Evolutionary conservation across 768 basidiomycete genomes (phyloP).

Genomic region (Boletus subparvulus): DNA sequence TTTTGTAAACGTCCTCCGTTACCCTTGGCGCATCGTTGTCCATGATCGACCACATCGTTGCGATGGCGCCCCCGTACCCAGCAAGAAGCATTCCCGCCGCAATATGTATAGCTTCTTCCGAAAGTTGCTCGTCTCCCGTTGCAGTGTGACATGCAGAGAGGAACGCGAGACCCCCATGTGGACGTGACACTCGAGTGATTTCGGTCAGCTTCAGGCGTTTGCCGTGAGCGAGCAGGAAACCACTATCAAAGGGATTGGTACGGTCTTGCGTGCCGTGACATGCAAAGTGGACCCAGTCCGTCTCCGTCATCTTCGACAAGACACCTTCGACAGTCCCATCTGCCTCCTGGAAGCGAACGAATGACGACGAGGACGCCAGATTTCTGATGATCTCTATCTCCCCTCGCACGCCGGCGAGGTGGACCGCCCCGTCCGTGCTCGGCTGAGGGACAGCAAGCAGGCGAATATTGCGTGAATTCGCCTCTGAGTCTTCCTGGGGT

Average conservation of each 20-base stretch:
- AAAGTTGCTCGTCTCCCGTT: not conserved
- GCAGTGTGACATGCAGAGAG: not conserved
- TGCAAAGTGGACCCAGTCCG: too few species aligned
- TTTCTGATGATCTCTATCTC: constrained; percentile 21
- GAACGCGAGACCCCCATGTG: constrained; percentile 29
- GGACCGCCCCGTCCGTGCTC: not conserved
- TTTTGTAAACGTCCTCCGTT: too few species aligned
- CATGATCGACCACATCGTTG: too few species aligned
- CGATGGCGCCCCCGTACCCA: too few species aligned
- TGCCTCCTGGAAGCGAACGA: too few species aligned
- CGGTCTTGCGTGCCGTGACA: constrained; percentile 8
- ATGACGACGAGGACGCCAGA: not conserved
- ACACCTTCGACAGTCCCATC: too few species aligned
- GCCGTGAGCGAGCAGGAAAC: constrained; percentile 12
- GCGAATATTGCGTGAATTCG: not conserved
- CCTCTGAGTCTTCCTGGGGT: not conserved
- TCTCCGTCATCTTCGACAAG: too few species aligned
- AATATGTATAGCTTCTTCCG: too few species aligned
- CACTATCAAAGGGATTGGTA: constrained; percentile 19
- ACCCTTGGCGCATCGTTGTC: too few species aligned
- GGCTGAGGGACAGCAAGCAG: constrained; percentile 8
- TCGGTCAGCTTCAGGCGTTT: not conserved
- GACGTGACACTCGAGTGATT: not conserved
- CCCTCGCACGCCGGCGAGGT: constrained; percentile 2
- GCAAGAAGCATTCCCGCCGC: too few species aligned